These are phyloP conservation scores for Striga asiatica DNA, from an alignment of 257 asterid genomes.

Conservation along the genomic window DNA sequence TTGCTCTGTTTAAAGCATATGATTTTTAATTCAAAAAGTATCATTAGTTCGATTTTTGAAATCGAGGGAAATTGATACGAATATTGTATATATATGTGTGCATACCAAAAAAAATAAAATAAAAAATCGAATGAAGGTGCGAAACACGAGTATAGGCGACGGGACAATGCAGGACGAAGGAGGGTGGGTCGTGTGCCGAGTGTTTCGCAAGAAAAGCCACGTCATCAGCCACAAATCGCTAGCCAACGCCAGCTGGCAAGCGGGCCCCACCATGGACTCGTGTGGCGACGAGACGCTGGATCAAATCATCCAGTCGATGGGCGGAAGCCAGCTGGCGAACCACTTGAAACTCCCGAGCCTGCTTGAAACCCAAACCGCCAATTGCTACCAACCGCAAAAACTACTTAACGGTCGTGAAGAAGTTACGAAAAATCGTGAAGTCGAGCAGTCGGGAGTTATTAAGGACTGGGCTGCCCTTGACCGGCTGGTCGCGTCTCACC, in stretches of 20 bases:
- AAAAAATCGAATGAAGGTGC: slow-evolving; percentile 15
- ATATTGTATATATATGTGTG: too few relatives aligned
- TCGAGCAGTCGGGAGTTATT: neutral
- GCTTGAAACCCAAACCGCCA: neutral
- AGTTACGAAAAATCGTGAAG: neutral
- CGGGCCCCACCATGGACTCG: slow-evolving; percentile 1
- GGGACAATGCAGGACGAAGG: slow-evolving; percentile 35
- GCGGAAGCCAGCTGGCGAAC: slow-evolving; percentile 13
- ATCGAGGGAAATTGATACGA: too few relatives aligned
- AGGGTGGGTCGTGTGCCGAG: slow-evolving; percentile 63
- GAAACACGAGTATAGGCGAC: slow-evolving; percentile 13
- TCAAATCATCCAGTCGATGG: slow-evolving; percentile 28
- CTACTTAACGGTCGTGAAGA: neutral
- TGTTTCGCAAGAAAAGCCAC: slow-evolving; percentile 42
- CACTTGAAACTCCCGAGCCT: slow-evolving; percentile 30
- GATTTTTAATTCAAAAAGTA: too few relatives aligned
- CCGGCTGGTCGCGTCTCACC: slow-evolving; percentile 32
- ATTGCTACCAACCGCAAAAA: neutral
- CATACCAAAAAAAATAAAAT: too few relatives aligned
- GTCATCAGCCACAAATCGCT: slow-evolving; percentile 16
- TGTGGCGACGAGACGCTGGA: slow-evolving; percentile 24
- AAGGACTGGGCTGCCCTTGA: slow-evolving; percentile 43
- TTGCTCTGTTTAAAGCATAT: too few relatives aligned
- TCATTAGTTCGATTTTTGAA: too few relatives aligned
- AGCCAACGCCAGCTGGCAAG: neutral